Conservation (phyloP, 2,329 filamentous ascomycete species). For the Nothophoma quercina region DNA sequence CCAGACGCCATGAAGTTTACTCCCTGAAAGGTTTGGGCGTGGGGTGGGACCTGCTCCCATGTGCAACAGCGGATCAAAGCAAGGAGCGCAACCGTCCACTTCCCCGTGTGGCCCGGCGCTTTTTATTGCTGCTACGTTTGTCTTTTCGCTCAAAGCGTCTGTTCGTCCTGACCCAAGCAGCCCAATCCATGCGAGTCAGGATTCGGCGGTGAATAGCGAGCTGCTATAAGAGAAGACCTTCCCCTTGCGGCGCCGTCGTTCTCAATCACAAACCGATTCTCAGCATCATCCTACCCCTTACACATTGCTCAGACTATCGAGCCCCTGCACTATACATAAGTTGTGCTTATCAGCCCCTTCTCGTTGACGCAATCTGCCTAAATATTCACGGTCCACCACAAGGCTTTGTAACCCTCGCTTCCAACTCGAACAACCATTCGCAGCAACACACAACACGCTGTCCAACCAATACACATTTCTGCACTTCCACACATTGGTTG, state of each 20-base stretch:
- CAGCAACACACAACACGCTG: constrained; percentile 25
- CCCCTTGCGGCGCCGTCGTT: constrained; percentile 27
- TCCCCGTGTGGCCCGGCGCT: constrained; percentile 34
- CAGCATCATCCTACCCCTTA: constrained; percentile 14
- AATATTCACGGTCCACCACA: background rate
- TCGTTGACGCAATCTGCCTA: constrained; percentile 13
- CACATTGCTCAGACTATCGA: constrained; percentile 6
- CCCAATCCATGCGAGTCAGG: constrained; percentile 40
- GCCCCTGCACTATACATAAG: constrained; percentile 11
- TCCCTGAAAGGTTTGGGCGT: constrained; percentile 36
- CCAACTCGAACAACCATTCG: constrained; percentile 11
- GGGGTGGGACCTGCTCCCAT: constrained; percentile 40
- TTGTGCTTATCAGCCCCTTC: constrained; percentile 1
- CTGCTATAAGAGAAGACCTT: constrained; percentile 34
- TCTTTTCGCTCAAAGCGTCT: constrained; percentile 39
- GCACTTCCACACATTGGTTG: background rate
- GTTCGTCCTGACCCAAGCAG: constrained; percentile 16
- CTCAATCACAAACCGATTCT: constrained; percentile 16
- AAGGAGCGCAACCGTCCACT: constrained; percentile 44
- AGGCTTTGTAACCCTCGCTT: constrained; percentile 13
- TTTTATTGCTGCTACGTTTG: constrained; percentile 27
- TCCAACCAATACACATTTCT: constrained; percentile 13
- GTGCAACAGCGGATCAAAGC: constrained; percentile 40
- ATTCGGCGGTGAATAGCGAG: constrained; percentile 30
- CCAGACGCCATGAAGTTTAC: constrained; percentile 26